Evolutionary conservation across 805 yeast species (phyloP), one percentile per base, ranked within the genome.

Genomic region (Pichia nanzhaoensis): DNA sequence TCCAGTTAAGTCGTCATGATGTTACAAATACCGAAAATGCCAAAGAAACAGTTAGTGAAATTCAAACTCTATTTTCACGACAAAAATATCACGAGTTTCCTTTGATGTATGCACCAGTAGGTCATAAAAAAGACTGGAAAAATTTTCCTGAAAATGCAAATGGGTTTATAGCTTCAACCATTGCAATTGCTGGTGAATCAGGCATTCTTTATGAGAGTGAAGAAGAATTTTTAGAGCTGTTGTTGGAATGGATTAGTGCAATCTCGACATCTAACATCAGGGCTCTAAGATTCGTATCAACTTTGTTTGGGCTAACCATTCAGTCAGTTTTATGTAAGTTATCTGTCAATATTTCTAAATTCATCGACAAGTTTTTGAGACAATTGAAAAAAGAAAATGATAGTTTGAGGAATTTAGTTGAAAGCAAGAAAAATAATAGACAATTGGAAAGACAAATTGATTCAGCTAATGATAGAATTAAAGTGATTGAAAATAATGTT

Each of bases 241-340:
- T 86, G 2, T 57, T 84, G 24, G 76, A 84, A 4, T 89, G 97
- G 97, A 62, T 89, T 14, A 71, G 83, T 1, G 74, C 88, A 0
- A 66, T 90, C 43, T 77, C 91, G 1, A 78, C 86, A 0, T 77
- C 88, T 17, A 73, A 77, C 32, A 66, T 84, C 9, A 71, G 96
- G 50, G 76, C 93, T 1, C 69, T 90, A 46, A 71, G 97, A 58
- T 79, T 72, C 53, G 74, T 78, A 2, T 66, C 95, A 0, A 78
- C 95, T 0, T 49, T 75, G 4, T 65, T 80, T 3, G 66, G 84
- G 20, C 69, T 85, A 30, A 61, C 69, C 10, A 73, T 88, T 49
- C 82, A 84, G 56, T 74, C 82, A 8, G 67, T 73, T 10, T 59
- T 89, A 34, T 78, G 89, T 52, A 68, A 69, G 17, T 65, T 76